Evolutionary conservation across 495 filamentous ascomycete genomes (phyloP).

Genomic region (Lasiosphaeria miniovina): DNA sequence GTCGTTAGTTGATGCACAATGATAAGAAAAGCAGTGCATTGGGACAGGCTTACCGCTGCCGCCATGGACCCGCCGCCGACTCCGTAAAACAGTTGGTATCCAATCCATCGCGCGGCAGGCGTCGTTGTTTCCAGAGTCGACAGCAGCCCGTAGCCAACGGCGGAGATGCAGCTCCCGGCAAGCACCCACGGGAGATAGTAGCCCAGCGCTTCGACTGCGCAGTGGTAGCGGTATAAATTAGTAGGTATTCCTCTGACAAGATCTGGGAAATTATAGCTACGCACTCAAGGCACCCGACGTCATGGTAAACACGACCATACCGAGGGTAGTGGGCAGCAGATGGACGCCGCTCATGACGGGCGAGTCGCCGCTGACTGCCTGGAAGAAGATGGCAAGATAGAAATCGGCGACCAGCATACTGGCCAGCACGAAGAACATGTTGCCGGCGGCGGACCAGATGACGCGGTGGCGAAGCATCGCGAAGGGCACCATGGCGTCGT

Average conservation of each 20-base stretch:
- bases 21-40: background rate
- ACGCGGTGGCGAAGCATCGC: conserved; percentile 63
- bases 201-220: conserved; percentile 13
- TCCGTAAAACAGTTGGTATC: conserved; percentile 48
- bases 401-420: conserved; percentile 57
- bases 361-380: conserved; percentile 51
- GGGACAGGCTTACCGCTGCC: conserved; percentile 2
- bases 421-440: conserved; percentile 46
- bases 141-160: conserved; percentile 41
- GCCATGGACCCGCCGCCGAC: conserved; percentile 36
- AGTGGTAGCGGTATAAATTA: background rate
- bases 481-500: conserved; percentile 66
- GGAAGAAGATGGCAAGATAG: conserved; percentile 64
- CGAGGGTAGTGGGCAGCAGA: conserved; percentile 45
- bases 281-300: conserved; percentile 40
- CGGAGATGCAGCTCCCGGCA: background rate
- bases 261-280: conserved; percentile 13
- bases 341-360: conserved; percentile 51
- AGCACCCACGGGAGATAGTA: conserved; percentile 32
- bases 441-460: conserved; percentile 51
- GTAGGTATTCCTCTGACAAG: background rate
- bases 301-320: conserved; percentile 37
- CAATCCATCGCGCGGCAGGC: conserved; percentile 42
- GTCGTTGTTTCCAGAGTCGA: conserved; percentile 32
- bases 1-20: conserved; percentile 7